A percentile compares a stretch with the other conserved stretches of the same genome.
Evolutionary conservation across 257 asterid genomes (phyloP).

Genomic region (Misopates orontium): DNA sequence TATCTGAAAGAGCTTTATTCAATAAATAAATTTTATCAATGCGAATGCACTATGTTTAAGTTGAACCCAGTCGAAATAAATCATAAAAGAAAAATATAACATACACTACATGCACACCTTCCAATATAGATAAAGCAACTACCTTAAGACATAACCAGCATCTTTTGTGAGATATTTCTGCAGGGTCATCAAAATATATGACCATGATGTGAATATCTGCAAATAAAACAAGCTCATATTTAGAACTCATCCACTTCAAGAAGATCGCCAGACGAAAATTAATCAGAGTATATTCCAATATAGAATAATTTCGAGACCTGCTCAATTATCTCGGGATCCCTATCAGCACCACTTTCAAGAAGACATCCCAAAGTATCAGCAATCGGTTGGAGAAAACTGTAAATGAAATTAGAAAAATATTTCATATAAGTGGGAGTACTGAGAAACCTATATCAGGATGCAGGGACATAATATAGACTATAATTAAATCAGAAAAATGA

Average conservation of each 20-base stretch:
- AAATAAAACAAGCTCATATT: conserved; percentile 25
- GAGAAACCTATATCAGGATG: too few species aligned
- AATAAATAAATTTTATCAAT: not conserved
- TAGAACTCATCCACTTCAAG: too few species aligned
- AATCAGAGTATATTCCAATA: conserved; percentile 16
- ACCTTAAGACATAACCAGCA: conserved; percentile 63
- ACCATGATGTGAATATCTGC: conserved; percentile 94
- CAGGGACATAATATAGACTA: too few species aligned
- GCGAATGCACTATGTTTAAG: not conserved
- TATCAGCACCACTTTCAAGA: conserved; percentile 84
- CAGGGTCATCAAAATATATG: conserved; percentile 71
- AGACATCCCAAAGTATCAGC: conserved; percentile 59
- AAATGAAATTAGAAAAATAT: conserved; percentile 20
- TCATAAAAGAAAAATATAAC: conserved; percentile 8
- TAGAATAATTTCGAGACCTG: conserved; percentile 49
- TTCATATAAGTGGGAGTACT: too few species aligned
- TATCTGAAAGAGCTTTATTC: not conserved
- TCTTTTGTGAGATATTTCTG: conserved; percentile 71
- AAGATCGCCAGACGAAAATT: conserved; percentile 17
- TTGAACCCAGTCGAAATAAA: not conserved
- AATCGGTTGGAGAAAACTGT: conserved; percentile 71
- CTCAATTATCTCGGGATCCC: conserved; percentile 86
- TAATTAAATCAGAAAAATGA: too few species aligned
- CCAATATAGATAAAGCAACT: conserved; percentile 25
- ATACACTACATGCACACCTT: conserved; percentile 13